Percentiles rank a stretch among this genome's conserved stretches.
Conservation (phyloP, 2,329 filamentous ascomycete genomes). For the Ilyonectria destructans region DNA sequence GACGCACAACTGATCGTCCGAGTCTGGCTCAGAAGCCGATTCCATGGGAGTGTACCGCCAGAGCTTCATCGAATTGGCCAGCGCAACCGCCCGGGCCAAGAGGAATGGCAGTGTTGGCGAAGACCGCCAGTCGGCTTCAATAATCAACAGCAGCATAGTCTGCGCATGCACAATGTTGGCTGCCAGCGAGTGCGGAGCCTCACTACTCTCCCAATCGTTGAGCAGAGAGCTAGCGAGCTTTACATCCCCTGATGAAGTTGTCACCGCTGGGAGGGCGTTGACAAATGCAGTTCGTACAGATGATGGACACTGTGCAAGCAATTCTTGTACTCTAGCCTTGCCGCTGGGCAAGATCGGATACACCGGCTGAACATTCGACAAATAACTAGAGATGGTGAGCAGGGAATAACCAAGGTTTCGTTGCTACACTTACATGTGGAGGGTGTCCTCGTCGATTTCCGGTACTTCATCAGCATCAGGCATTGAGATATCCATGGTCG, state of each 20-base stretch:
- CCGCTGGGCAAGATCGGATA: slow-evolving; percentile 77
- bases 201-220: slow-evolving; percentile 66
- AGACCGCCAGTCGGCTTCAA: slow-evolving; percentile 73
- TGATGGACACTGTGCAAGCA: slow-evolving; percentile 70
- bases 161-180: slow-evolving; percentile 75
- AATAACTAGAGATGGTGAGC: slow-evolving; percentile 65
- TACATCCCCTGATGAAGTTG: slow-evolving; percentile 59
- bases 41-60: slow-evolving; percentile 62
- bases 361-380: slow-evolving; percentile 75
- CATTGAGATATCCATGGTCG: slow-evolving; percentile 56
- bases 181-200: slow-evolving; percentile 56
- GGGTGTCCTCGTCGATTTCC: slow-evolving; percentile 62
- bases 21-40: slow-evolving; percentile 69
- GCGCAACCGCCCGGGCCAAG: slow-evolving; percentile 76
- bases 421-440: slow-evolving; percentile 60
- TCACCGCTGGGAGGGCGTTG: slow-evolving; percentile 72
- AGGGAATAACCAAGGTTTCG: neutral
- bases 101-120: slow-evolving; percentile 67
- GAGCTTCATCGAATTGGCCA: slow-evolving; percentile 77
- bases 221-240: slow-evolving; percentile 65
- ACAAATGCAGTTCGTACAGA: slow-evolving; percentile 76
- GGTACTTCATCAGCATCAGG: slow-evolving; percentile 53
- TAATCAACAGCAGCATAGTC: slow-evolving; percentile 76
- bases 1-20: slow-evolving; percentile 74
- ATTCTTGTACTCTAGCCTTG: slow-evolving; percentile 69